phyloP scores from a whole-genome alignment of 1,139 yeast genomes.

The Candida sp. region DNA sequence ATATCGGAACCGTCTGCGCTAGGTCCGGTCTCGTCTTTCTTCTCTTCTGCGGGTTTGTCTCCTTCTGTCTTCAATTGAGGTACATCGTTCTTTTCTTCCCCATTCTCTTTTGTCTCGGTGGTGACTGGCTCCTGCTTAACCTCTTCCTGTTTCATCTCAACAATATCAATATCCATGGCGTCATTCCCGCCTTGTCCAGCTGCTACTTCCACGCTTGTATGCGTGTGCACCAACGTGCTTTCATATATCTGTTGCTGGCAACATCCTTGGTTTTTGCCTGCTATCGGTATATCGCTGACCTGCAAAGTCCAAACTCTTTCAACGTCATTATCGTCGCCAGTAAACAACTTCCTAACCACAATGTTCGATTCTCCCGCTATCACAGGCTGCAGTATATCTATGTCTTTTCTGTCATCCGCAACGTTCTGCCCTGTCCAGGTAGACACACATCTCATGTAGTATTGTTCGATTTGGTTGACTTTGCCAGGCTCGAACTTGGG shows the following conservation, averaged over 20 bases:
- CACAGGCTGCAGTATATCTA: conserved; percentile 34
- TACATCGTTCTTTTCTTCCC: neutral
- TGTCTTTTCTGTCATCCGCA: conserved; percentile 25
- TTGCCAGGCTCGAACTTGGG: conserved; percentile 56
- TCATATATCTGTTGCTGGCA: conserved; percentile 71
- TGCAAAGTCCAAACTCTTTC: conserved; percentile 65
- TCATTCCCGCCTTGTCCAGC: neutral
- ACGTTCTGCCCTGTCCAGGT: conserved; percentile 39
- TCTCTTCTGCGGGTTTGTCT: conserved; percentile 8
- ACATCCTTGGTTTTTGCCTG: conserved; percentile 74
- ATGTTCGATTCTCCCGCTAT: conserved; percentile 20
- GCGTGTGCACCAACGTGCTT: conserved; percentile 59
- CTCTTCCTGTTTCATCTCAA: conserved; percentile 9
- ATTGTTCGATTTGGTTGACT: conserved; percentile 53
- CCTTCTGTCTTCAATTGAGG: conserved; percentile 1
- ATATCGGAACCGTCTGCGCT: conserved; percentile 2
- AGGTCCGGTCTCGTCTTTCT: conserved; percentile 4
- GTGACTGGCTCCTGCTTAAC: neutral
- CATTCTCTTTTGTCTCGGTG: too few species aligned
- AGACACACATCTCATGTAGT: conserved; percentile 48
- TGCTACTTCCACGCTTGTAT: conserved; percentile 24
- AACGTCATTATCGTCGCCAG: conserved; percentile 30
- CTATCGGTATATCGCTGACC: conserved; percentile 83
- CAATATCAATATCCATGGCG: conserved; percentile 11
- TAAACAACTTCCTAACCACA: conserved; percentile 31